These are phyloP conservation scores for Didymella exigua DNA, from an alignment of 2,329 filamentous ascomycete genomes.

Conservation along the genomic window DNA sequence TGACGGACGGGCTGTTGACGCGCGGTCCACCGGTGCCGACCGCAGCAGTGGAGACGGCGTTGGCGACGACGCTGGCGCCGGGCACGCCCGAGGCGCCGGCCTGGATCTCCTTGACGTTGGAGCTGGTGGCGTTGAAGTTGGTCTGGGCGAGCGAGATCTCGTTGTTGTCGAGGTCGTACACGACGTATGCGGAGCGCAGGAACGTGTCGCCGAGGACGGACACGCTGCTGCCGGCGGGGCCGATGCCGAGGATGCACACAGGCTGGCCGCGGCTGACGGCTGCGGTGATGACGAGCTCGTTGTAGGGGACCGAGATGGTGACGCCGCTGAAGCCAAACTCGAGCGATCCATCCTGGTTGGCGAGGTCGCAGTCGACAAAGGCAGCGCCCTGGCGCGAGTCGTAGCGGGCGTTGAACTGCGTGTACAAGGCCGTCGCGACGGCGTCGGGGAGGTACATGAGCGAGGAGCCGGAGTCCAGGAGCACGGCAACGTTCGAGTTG, in stretches of 20 bases:
- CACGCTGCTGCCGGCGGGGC: conserved; percentile 54
- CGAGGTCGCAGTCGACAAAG: conserved; percentile 60
- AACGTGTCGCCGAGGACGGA: conserved; percentile 67
- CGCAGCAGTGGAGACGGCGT: conserved; percentile 57
- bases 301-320: conserved; percentile 60
- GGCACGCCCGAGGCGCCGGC: conserved; percentile 57
- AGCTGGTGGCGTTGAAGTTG: conserved; percentile 61
- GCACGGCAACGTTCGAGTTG: conserved; percentile 57
- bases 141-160: conserved; percentile 66
- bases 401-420: conserved; percentile 50
- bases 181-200: conserved; percentile 66
- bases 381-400: conserved; percentile 51
- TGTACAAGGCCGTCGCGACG: conserved; percentile 56
- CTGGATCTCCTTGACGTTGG: conserved; percentile 60
- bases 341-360: conserved; percentile 56
- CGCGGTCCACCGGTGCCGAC: conserved; percentile 54
- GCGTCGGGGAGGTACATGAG: conserved; percentile 71
- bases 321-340: conserved; percentile 63
- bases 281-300: conserved; percentile 62
- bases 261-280: conserved; percentile 50
- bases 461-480: conserved; percentile 78
- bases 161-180: conserved; percentile 66
- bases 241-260: conserved; percentile 57
- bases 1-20: conserved; percentile 38
- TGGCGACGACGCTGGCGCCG: conserved; percentile 57